Base-by-base conservation (phyloP, 495 filamentous ascomycete species). In the Geoglossum glabrum region DNA sequence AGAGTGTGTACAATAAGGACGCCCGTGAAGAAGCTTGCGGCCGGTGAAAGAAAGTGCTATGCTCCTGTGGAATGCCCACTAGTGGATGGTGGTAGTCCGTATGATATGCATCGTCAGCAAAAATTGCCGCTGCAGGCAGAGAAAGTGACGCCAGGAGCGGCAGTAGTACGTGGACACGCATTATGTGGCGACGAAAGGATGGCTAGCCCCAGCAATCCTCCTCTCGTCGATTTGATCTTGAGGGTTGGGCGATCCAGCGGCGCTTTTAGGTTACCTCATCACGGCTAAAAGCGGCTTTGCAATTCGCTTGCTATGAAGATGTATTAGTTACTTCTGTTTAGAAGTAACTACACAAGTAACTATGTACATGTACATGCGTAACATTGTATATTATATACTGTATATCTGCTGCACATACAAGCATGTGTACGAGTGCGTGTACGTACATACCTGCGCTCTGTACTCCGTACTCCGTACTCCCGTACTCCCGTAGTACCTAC, bases 31-130 rank as follows among this genome's bases (percentile, higher is more conserved):
- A 74, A 73, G 79, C 70, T 57, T 81, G 77, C 13, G 92, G 93
- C 59, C 81, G 81, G 71, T 95, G 88, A 78, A 97, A 96, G 76
- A 99, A 95, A 54, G 88, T 95, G 38, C 87, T 86, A 46, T 84
- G 77, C 67, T 77, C 71, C 63, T 84, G 81, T 59, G 93, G 89
- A 19, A 83, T 67, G 61, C 92, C 92, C 63, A 97, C 72, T 40
- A 97, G 81, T 55, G 85, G 79, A 71, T 90, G 81, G 71, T 97
- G 93, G 75, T 85, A 97, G 72, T 99, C 92, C 67, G 88, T 78
- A 65, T 86, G 79, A 72, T 83, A 86, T 65, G 94, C 88, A 66
- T 97, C 92, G 65, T 99, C 92, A 54, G 77, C 73, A 72, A 84
- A 95, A 61, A 97, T 82, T 63, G 87, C 90, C 61, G 66, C 61